Conservation (phyloP, 2,329 filamentous ascomycete species). For the Pseudogymnoascus sp. region DNA sequence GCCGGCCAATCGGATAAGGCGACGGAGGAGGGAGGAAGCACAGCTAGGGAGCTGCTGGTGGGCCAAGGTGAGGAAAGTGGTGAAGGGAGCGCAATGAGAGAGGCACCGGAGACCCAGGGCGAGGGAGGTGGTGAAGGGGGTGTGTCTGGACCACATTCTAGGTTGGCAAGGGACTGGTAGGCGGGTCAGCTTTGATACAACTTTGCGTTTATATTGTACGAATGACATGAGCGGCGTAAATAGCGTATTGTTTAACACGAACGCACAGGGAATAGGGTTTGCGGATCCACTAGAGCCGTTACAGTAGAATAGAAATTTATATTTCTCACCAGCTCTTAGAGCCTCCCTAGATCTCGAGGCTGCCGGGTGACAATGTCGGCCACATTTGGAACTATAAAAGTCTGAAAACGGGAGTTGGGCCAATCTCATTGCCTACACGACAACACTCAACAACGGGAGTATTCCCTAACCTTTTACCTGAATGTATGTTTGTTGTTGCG, state of each 20-base stretch:
- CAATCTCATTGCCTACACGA: neutral
- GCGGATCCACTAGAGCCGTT: neutral
- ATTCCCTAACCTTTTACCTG: no score
- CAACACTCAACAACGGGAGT: no score
- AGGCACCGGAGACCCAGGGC: neutral
- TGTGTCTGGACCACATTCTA: neutral
- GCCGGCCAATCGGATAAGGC: neutral
- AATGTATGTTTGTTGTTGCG: no score
- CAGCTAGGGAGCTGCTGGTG: neutral
- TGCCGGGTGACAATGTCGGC: neutral
- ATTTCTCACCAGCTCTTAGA: neutral
- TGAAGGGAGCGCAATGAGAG: neutral
- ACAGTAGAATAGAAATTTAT: neutral
- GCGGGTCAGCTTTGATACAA: neutral
- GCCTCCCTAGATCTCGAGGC: no score
- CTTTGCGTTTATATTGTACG: constrained; percentile 1
- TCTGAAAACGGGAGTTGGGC: neutral
- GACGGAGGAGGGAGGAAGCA: neutral
- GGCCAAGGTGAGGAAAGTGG: neutral
- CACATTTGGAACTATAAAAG: neutral
- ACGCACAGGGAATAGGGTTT: neutral
- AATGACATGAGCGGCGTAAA: constrained; percentile 6
- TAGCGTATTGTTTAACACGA: constrained; percentile 7
- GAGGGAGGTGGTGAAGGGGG: neutral
- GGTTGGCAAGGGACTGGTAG: neutral